phyloP scores from a whole-genome alignment of 495 filamentous ascomycete species.

The Penicillium subrubescens region DNA sequence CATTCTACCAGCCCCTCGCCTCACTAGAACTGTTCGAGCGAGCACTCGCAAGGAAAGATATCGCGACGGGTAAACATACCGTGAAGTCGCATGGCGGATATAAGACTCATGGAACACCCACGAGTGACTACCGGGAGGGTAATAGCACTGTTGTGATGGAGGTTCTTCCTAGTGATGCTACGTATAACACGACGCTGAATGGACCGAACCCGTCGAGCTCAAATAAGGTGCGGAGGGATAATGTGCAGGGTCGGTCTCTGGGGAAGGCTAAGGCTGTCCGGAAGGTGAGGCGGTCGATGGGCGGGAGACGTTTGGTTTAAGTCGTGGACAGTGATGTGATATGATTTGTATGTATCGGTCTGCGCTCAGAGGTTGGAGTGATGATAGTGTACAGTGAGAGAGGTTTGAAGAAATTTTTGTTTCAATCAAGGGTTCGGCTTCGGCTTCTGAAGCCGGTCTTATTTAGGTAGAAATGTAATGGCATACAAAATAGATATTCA shows the following conservation, averaged over 20 bases:
- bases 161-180: slow-evolving; percentile 49
- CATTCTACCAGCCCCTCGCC: slow-evolving; percentile 69
- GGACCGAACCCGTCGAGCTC: slow-evolving; percentile 34
- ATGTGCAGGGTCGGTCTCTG: not conserved
- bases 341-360: not conserved
- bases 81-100: slow-evolving; percentile 34
- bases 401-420: not conserved
- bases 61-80: slow-evolving; percentile 57
- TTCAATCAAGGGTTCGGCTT: not conserved
- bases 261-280: not conserved
- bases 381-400: not conserved
- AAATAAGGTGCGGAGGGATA: not conserved
- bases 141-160: slow-evolving; percentile 57
- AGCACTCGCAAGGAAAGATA: slow-evolving; percentile 55
- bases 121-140: slow-evolving; percentile 59
- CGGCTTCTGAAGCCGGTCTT: not conserved
- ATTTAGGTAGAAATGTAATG: not conserved
- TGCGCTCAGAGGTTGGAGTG: not conserved
- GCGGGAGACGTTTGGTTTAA: slow-evolving; percentile 1
- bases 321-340: not conserved
- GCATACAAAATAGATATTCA: not conserved
- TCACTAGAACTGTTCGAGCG: slow-evolving; percentile 62
- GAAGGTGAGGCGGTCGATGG: slow-evolving; percentile 3
- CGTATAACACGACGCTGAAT: slow-evolving; percentile 58
- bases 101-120: slow-evolving; percentile 49